Evolutionary conservation across 257 asterid genomes (phyloP).

Genomic region (Solanum rostratum): DNA sequence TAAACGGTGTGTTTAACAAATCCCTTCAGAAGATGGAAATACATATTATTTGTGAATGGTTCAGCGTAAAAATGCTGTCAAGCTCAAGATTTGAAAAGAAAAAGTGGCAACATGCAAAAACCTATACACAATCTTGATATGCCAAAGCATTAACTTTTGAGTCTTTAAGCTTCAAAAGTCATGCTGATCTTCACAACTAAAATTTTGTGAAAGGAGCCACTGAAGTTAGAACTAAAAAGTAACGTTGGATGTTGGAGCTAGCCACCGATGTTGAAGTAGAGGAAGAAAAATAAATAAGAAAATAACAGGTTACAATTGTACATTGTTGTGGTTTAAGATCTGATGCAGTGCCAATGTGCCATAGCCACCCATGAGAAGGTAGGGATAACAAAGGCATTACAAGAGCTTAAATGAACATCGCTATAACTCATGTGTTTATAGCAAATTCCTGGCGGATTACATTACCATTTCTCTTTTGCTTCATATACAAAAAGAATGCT

Average conservation of each 20-base stretch:
- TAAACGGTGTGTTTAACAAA: background rate
- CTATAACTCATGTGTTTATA: background rate
- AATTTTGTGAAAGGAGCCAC: background rate
- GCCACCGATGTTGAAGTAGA: background rate
- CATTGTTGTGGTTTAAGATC: background rate
- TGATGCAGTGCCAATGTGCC: background rate
- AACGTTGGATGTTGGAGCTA: background rate
- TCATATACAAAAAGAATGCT: background rate
- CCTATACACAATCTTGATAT: background rate
- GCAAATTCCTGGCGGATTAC: background rate
- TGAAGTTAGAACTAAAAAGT: background rate
- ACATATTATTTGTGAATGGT: background rate
- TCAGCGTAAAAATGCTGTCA: background rate
- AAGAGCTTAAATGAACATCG: background rate
- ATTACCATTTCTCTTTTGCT: background rate
- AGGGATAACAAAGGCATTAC: background rate
- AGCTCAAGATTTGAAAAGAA: background rate
- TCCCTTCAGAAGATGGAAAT: background rate
- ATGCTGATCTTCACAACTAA: background rate
- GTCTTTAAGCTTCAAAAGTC: background rate
- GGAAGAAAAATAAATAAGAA: background rate
- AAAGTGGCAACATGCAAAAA: background rate
- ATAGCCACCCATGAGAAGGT: background rate
- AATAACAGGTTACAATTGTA: background rate
- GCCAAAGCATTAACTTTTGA: background rate